Evolutionary conservation across 805 yeast species (phyloP).

Genomic region (Metschnikowia rubicola): DNA sequence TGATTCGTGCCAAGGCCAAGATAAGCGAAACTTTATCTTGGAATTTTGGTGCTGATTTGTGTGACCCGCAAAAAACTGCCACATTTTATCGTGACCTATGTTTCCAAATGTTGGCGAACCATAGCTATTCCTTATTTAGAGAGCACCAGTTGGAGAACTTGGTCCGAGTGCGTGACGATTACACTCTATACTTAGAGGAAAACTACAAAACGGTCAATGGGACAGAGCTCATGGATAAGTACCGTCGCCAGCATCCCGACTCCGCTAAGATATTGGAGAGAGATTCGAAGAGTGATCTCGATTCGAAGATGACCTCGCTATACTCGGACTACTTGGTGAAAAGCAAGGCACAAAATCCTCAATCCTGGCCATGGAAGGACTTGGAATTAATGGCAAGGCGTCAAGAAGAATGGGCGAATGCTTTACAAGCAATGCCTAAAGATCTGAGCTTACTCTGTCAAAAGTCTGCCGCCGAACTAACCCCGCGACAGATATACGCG

Average conservation of each 20-base stretch:
- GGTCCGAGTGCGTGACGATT: conserved; percentile 29
- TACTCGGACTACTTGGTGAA: conserved; percentile 2
- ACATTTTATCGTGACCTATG: conserved; percentile 21
- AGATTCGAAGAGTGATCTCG: conserved; percentile 1
- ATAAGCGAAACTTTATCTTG: conserved; percentile 19
- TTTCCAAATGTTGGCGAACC: conserved; percentile 22
- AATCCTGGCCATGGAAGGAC: conserved; percentile 1
- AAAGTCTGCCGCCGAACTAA: no score
- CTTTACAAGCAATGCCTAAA: no score
- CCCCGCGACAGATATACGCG: no score
- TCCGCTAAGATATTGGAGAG: conserved; percentile 2
- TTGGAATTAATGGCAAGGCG: background rate
- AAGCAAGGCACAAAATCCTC: background rate
- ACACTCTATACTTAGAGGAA: conserved; percentile 29
- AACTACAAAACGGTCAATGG: conserved; percentile 36
- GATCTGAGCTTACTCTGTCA: no score
- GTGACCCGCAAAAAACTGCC: conserved; percentile 2
- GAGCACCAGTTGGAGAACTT: conserved; percentile 19
- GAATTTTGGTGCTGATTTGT: conserved; percentile 18
- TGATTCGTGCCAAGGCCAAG: conserved; percentile 3
- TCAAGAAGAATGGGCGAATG: background rate
- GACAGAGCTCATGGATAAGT: conserved; percentile 30
- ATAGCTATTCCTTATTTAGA: conserved; percentile 19
- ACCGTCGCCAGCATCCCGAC: conserved; percentile 17
- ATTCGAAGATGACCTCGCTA: background rate